Percentiles rank a stretch among this genome's conserved stretches.
These are phyloP conservation scores for Hibiscus tridactylites DNA, from an alignment of 345 rosid genomes.

Conservation along the genomic window DNA sequence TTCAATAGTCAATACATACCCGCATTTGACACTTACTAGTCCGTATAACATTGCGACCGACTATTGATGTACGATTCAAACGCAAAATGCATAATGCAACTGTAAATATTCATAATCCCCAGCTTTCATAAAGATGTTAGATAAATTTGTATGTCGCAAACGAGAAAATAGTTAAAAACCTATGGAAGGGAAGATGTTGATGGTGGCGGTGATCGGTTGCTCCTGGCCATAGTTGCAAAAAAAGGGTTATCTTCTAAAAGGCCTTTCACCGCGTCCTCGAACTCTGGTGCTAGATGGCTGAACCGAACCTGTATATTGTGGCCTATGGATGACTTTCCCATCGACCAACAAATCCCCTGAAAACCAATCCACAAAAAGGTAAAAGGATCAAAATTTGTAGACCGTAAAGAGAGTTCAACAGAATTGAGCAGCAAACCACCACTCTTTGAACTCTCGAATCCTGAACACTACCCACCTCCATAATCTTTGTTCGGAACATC, in stretches of 20 bases:
- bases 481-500: conserved; percentile 97
- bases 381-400: neutral
- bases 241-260: neutral
- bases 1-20: neutral
- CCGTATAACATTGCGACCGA: neutral
- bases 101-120: neutral
- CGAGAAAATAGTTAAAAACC: neutral
- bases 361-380: conserved; percentile 6
- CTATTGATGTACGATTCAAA: neutral
- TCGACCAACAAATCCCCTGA: conserved; percentile 75
- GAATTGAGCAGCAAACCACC: neutral
- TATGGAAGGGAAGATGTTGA: neutral
- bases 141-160: neutral
- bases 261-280: neutral
- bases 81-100: neutral
- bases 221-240: neutral
- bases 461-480: conserved; percentile 53
- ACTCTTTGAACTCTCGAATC: neutral
- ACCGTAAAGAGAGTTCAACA: neutral
- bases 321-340: conserved; percentile 87
- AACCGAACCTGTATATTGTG: conserved; percentile 52
- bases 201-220: neutral
- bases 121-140: neutral
- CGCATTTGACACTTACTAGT: neutral
- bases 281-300: conserved; percentile 34